phyloP scores from a whole-genome alignment of 352 stramenopile genomes.

The Phytophthora crassamura region DNA sequence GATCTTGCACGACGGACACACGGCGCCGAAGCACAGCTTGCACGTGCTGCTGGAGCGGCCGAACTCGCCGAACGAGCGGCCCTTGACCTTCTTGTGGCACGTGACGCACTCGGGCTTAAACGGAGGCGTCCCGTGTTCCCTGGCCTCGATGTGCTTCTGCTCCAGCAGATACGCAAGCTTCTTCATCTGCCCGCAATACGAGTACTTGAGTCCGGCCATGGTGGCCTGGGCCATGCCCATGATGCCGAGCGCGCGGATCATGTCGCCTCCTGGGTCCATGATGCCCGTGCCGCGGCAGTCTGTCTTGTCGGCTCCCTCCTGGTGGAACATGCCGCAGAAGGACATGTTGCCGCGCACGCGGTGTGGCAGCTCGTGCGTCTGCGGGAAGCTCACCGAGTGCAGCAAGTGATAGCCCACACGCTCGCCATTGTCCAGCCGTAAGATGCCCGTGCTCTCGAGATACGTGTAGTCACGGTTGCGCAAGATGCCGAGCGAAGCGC shows the following conservation, averaged over 20 bases:
- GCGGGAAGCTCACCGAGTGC: conserved; percentile 36
- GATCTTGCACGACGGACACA: conserved; percentile 34
- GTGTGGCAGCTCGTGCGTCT: conserved; percentile 32
- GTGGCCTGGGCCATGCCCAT: conserved; percentile 29
- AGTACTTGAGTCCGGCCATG: conserved; percentile 38
- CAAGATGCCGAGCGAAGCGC: conserved; percentile 28
- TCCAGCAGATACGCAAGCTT: conserved; percentile 32
- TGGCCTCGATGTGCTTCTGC: conserved; percentile 14
- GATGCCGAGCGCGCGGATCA: conserved; percentile 27
- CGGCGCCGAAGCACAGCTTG: conserved; percentile 31
- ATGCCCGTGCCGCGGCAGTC: conserved; percentile 29
- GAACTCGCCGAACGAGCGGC: conserved; percentile 15
- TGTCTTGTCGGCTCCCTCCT: conserved; percentile 23
- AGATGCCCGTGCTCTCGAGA: conserved; percentile 30
- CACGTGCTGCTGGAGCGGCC: conserved; percentile 22
- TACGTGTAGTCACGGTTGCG: conserved; percentile 37
- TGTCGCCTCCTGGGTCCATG: conserved; percentile 31
- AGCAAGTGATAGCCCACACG: conserved; percentile 38
- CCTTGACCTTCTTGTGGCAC: conserved; percentile 28
- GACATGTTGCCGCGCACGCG: conserved; percentile 51
- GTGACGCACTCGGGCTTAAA: conserved; percentile 28
- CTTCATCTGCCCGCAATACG: conserved; percentile 34
- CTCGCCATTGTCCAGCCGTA: conserved; percentile 27
- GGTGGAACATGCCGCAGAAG: conserved; percentile 46
- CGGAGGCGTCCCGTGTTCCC: conserved; percentile 3